Percentiles rank a stretch among this genome's conserved stretches.
phyloP scores from a whole-genome alignment of 257 asterid species.

The Solanum sejunctum region DNA sequence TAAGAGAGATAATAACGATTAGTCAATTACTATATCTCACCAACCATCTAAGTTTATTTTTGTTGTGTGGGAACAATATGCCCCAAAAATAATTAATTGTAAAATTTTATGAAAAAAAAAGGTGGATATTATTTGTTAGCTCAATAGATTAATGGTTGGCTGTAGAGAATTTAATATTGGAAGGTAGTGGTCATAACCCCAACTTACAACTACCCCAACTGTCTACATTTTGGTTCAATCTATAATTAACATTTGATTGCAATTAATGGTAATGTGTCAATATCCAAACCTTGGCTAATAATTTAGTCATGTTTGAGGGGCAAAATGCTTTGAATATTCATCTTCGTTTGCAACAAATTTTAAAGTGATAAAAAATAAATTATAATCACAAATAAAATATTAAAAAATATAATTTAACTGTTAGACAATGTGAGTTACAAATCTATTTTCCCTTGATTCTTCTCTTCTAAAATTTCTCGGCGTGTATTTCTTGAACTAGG shows the following conservation, averaged over 20 bases:
- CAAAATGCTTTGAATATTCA: not conserved
- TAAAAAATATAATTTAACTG: no score
- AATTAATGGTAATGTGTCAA: not conserved
- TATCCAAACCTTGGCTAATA: not conserved
- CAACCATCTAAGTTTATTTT: not conserved
- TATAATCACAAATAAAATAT: no score
- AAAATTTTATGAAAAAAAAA: not conserved
- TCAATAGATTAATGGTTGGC: not conserved
- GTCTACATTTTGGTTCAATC: not conserved
- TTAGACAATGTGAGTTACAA: no score
- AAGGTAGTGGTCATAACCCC: not conserved
- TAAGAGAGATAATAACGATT: not conserved
- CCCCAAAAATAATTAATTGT: not conserved
- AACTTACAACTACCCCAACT: slow-evolving; percentile 22
- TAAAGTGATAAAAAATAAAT: no score
- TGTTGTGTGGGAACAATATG: not conserved
- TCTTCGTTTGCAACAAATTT: not conserved
- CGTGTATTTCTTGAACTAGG: no score
- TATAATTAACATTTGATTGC: not conserved
- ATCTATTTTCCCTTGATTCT: no score
- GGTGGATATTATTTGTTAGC: not conserved
- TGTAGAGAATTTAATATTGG: not conserved
- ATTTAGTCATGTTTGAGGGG: not conserved
- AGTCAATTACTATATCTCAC: not conserved
- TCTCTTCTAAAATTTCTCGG: no score